These are phyloP conservation scores for Xylaria acuta DNA, from an alignment of 495 filamentous ascomycete genomes.

Conservation along the genomic window DNA sequence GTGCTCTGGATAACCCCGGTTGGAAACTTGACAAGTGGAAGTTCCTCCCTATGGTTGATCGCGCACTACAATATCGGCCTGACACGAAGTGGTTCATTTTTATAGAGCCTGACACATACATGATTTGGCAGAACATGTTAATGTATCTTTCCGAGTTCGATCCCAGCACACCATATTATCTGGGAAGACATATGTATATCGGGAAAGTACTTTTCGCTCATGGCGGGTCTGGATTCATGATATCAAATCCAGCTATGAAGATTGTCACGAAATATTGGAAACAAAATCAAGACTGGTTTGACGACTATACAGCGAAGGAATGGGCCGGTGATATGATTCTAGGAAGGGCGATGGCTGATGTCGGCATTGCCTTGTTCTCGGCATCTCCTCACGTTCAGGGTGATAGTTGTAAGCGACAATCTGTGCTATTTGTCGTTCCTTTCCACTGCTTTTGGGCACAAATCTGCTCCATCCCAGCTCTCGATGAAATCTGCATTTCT, in stretches of 20 bases:
- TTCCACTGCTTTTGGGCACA: too few species aligned
- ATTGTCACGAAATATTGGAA: conserved; percentile 25
- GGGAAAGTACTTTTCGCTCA: conserved; percentile 48
- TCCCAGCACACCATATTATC: neutral
- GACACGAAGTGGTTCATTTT: conserved; percentile 20
- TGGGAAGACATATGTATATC: conserved; percentile 11
- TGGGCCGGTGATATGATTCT: conserved; percentile 24
- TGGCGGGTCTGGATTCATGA: conserved; percentile 56
- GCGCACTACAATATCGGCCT: conserved; percentile 12
- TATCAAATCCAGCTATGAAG: conserved; percentile 53
- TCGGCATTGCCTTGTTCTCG: conserved; percentile 1
- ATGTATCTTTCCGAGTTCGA: conserved; percentile 18
- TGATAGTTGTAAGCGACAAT: conserved; percentile 1
- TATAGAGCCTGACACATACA: conserved; percentile 20
- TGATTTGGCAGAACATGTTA: conserved; percentile 23
- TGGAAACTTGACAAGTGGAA: conserved; percentile 24
- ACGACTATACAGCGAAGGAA: conserved; percentile 14
- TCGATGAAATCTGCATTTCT: too few species aligned
- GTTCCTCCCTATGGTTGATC: conserved; percentile 19
- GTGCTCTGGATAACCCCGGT: conserved; percentile 18
- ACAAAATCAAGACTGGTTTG: conserved; percentile 12
- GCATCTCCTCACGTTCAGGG: conserved; percentile 15
- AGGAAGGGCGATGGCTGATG: conserved; percentile 10
- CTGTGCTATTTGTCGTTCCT: too few species aligned
- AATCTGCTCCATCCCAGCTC: neutral